Evolutionary conservation across 2,329 filamentous ascomycete species (phyloP), one percentile per base, ranked within the genome.

Genomic region (Monilinia laxa): DNA sequence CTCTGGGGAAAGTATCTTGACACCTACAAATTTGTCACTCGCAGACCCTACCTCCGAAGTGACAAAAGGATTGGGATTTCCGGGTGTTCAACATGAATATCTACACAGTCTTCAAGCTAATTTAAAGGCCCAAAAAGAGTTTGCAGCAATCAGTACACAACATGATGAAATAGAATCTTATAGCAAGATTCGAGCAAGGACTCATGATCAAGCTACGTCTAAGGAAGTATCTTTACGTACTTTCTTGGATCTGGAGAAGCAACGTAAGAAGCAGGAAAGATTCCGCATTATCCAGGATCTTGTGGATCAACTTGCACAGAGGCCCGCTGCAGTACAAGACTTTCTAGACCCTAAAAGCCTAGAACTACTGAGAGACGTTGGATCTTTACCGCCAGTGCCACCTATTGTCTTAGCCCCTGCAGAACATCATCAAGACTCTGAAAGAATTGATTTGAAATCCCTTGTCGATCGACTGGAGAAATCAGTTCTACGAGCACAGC

Each of bases 401-500:
- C 51, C 68, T 4, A 74, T 75, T 55, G 66, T 76, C 62, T 51
- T 77, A 47, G 66, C 47, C 14, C 63, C 35, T 12, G 28, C 66
- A 47, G 67, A 64, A 47, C 25, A 59, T 40, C 60, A 60, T 63
- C 59, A 68, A 51, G 76, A 75, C 35, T 70, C 75, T 7, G 70
- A 77, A 6, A 78, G 79, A 18, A 75, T 77, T 1, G 81, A 83
- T 49, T 73, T 88, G 1, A 78, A 80, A 58, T 79, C 77, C 1
- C 79, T 85, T 5, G 77, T 85, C 52, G 79, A 81, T 40, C 80
- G 81, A 38, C 76, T 90, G 7, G 85, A 88, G 70, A 87, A 84
- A 73, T 82, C 83, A 0, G 82, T 87, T 4, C 75, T 90, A 42
- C 81, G 83, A 45, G 81, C 86, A 23, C 88, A 87, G 71, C 75